These are phyloP conservation scores for Ogataea kodamae DNA, from an alignment of 805 yeast genomes.

Conservation along the genomic window DNA sequence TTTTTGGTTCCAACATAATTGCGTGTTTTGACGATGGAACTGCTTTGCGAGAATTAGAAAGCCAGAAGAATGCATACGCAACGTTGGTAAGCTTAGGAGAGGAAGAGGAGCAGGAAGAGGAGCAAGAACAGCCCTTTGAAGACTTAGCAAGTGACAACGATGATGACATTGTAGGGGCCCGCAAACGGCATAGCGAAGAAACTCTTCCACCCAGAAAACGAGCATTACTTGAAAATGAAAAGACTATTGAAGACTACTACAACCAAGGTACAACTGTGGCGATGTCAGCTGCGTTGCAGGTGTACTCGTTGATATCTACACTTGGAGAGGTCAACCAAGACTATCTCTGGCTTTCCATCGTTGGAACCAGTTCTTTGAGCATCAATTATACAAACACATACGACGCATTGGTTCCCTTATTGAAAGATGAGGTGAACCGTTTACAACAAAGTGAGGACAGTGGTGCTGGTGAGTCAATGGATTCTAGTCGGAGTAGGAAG, in stretches of 20 bases:
- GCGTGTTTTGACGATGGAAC: slow-evolving; percentile 86
- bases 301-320: slow-evolving; percentile 73
- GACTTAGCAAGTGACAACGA: slow-evolving; percentile 32
- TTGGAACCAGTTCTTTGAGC: slow-evolving; percentile 84
- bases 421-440: slow-evolving; percentile 80
- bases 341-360: slow-evolving; percentile 78
- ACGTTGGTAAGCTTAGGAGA: slow-evolving; percentile 41
- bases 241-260: slow-evolving; percentile 69
- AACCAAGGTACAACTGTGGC: slow-evolving; percentile 75
- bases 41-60: slow-evolving; percentile 52
- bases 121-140: slow-evolving; percentile 31
- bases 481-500: slow-evolving; percentile 26
- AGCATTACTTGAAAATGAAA: slow-evolving; percentile 46
- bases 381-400: slow-evolving; percentile 71
- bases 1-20: slow-evolving; percentile 77
- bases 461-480: slow-evolving; percentile 14
- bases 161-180: slow-evolving; percentile 30
- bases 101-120: slow-evolving; percentile 35
- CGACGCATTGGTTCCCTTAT: slow-evolving; percentile 64
- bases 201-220: slow-evolving; percentile 36
- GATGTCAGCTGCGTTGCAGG: slow-evolving; percentile 72
- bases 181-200: slow-evolving; percentile 22
- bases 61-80: slow-evolving; percentile 62
- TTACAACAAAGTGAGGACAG: slow-evolving; percentile 38
- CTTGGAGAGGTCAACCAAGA: slow-evolving; percentile 78